phyloP scores from a whole-genome alignment of 257 asterid genomes.

The Jaltomata sinuosa region DNA sequence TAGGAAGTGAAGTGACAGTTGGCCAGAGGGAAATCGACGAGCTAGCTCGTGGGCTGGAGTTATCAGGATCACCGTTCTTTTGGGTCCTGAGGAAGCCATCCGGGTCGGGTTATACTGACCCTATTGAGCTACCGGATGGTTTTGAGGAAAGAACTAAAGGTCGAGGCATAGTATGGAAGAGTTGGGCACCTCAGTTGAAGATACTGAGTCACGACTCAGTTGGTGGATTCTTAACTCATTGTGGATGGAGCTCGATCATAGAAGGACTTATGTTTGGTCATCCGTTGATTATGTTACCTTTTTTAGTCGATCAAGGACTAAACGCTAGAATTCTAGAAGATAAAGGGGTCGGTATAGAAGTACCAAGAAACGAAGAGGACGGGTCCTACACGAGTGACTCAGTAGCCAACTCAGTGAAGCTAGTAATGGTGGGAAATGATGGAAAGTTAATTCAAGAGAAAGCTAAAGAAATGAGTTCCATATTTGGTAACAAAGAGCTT shows the following conservation, averaged over 20 bases:
- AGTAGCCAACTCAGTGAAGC: slow-evolving; percentile 20
- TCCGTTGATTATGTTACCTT: slow-evolving; percentile 24
- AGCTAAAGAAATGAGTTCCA: slow-evolving; percentile 5
- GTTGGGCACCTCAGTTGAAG: slow-evolving; percentile 37
- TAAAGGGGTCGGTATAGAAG: slow-evolving; percentile 3
- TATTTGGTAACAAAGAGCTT: slow-evolving; percentile 13
- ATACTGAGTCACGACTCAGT: slow-evolving; percentile 39
- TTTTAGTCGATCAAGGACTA: slow-evolving; percentile 17
- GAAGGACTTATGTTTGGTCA: slow-evolving; percentile 27
- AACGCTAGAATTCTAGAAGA: background rate
- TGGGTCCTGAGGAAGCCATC: slow-evolving; percentile 29
- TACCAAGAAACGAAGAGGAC: slow-evolving; percentile 16
- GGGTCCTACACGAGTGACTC: slow-evolving; percentile 18
- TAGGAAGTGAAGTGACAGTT: slow-evolving; percentile 30
- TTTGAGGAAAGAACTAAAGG: slow-evolving; percentile 24
- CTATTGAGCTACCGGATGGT: slow-evolving; percentile 16
- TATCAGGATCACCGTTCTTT: slow-evolving; percentile 26
- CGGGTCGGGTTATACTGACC: background rate
- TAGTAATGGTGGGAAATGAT: slow-evolving; percentile 10
- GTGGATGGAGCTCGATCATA: slow-evolving; percentile 38
- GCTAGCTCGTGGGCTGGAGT: slow-evolving; percentile 40
- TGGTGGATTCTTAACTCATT: slow-evolving; percentile 43
- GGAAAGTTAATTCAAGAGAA: slow-evolving; percentile 7
- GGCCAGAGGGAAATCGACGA: slow-evolving; percentile 17
- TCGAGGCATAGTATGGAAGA: slow-evolving; percentile 35